Evolutionary conservation across 805 yeast genomes (phyloP), one percentile per base, ranked within the genome.

Genomic region (Yamadazyma kitorensis): DNA sequence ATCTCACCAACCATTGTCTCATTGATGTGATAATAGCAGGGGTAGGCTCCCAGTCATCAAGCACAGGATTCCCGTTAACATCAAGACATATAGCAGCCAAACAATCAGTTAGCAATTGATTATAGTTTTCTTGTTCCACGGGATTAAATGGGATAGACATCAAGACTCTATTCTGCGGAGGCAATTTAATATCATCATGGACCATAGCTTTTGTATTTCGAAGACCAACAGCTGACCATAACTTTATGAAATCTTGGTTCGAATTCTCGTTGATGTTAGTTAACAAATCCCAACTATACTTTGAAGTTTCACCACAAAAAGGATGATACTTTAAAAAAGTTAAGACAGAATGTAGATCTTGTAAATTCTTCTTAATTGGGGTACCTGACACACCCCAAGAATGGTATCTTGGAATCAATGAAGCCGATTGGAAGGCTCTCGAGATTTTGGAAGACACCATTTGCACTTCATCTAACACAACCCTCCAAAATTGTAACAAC

Each of bases 331-430:
- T 68, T 40, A 88, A 55, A 49, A 86, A 91, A 10, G 76, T 71
- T 21, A 89, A 52, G 4, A 87, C 68, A 0, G 95, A 82, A 27
- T 74, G 77, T 30, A 89, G 65, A 55, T 91, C 96, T 20, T 68
- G 55, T 26, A 84, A 58, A 24, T 76, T 70, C 41, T 74, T 74
- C 44, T 80, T 78, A 11, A 88, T 82, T 0, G 97, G 95, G 0
- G 98, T 93, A 5, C 98, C 98, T 1, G 96, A 86, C 0, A 89
- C 96, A 11, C 95, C 97, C 98, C 98, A 93, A 0, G 96, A 79
- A 59, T 93, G 97, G 29, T 78, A 74, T 33, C 96, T 68, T 4
- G 96, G 91, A 17, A 93, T 75, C 23, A 85, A 61, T 2, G 84
- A 68, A 0, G 96, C 87, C 37, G 88, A 85, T 37, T 75, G 78